A percentile compares a stretch with the other conserved stretches of the same genome.
These are phyloP conservation scores for Trametes maxima DNA, from an alignment of 768 basidiomycete genomes.

Conservation along the genomic window DNA sequence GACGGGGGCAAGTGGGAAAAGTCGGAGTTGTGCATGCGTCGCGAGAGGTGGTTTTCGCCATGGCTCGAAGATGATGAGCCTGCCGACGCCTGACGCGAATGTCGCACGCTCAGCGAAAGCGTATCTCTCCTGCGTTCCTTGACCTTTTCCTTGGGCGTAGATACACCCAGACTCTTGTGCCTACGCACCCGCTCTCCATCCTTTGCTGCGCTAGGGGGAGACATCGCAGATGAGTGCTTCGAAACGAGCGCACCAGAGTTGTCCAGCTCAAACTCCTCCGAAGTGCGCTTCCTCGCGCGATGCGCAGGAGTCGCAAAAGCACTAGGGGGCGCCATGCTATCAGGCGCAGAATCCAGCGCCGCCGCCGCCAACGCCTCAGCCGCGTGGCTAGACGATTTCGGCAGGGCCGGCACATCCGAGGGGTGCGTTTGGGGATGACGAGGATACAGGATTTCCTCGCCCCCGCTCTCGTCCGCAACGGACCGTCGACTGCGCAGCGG, in stretches of 20 bases:
- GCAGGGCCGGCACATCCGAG: slow-evolving; percentile 18
- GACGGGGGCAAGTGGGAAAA: slow-evolving; percentile 92
- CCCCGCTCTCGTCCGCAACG: slow-evolving; percentile 81
- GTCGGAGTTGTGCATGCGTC: slow-evolving; percentile 71
- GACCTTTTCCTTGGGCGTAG: slow-evolving; percentile 47
- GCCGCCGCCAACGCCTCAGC: background rate
- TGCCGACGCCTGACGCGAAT: slow-evolving; percentile 67
- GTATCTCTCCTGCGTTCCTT: slow-evolving; percentile 44
- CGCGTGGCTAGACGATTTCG: background rate
- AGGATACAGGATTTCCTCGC: slow-evolving; percentile 88
- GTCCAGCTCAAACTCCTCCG: slow-evolving; percentile 83
- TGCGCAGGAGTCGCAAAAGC: slow-evolving; percentile 57
- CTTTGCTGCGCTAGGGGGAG: slow-evolving; percentile 38
- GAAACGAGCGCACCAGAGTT: slow-evolving; percentile 62
- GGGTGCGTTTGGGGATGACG: slow-evolving; percentile 49
- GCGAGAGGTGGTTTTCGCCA: slow-evolving; percentile 48
- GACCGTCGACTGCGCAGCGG: slow-evolving; percentile 64
- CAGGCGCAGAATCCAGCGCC: background rate
- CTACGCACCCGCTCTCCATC: slow-evolving; percentile 56
- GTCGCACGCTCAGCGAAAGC: slow-evolving; percentile 38
- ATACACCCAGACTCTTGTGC: slow-evolving; percentile 72
- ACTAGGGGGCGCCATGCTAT: slow-evolving; percentile 57
- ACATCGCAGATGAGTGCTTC: slow-evolving; percentile 44
- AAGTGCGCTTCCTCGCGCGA: slow-evolving; percentile 72
- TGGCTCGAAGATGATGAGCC: slow-evolving; percentile 68